phyloP scores from a whole-genome alignment of 768 basidiomycete species.

The Tricholoma matsutake region DNA sequence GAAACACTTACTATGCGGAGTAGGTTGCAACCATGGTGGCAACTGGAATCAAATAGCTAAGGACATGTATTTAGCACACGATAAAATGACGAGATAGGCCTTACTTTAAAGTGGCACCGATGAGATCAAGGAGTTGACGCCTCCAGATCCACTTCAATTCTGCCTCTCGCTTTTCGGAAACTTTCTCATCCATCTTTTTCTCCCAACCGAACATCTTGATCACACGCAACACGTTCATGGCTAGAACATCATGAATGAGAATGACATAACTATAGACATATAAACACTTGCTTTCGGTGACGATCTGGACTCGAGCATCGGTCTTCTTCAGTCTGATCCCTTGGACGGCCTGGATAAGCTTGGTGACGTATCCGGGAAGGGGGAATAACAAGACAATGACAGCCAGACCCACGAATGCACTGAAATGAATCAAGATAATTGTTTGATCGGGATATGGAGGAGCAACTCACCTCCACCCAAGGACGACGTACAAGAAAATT shows the following conservation, averaged over 20 bases:
- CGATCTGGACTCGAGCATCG: constrained; percentile 56
- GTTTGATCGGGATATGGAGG: neutral
- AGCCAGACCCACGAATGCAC: constrained; percentile 56
- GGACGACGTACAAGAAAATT: constrained; percentile 41
- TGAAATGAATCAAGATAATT: constrained; percentile 18
- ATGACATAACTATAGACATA: constrained; percentile 5
- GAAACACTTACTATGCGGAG: constrained; percentile 49
- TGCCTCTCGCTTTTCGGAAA: constrained; percentile 55
- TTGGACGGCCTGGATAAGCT: constrained; percentile 45
- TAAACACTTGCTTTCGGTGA: constrained; percentile 52
- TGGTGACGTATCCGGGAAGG: constrained; percentile 54
- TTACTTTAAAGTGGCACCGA: constrained; percentile 42
- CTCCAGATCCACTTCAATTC: constrained; percentile 59
- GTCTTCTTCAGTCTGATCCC: constrained; percentile 45
- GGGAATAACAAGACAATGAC: constrained; percentile 51
- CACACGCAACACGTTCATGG: constrained; percentile 57
- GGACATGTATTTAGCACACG: no score
- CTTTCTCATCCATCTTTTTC: constrained; percentile 47
- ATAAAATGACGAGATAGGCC: no score
- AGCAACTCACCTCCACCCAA: constrained; percentile 40
- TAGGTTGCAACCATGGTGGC: constrained; percentile 66
- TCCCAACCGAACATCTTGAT: constrained; percentile 72
- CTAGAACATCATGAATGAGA: constrained; percentile 32
- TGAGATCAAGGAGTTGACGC: constrained; percentile 46
- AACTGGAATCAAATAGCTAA: no score